Evolutionary conservation across 106 monocot genomes (phyloP).

Genomic region (Dendrobium huoshanense): DNA sequence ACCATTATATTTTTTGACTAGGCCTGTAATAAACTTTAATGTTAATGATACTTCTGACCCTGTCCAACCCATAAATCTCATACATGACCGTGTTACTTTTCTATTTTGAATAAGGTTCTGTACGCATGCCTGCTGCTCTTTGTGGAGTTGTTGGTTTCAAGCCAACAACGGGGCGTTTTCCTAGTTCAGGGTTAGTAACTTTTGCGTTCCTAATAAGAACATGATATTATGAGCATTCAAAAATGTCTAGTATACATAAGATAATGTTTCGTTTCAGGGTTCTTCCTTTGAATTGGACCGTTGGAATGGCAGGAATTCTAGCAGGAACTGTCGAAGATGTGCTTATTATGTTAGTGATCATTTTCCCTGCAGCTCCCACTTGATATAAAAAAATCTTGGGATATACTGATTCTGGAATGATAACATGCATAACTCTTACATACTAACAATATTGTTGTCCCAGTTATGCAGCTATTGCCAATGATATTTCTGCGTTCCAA

Average conservation of each 20-base stretch:
- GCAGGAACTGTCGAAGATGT: conserved; percentile 84
- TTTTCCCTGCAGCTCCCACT: background rate
- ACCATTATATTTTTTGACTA: background rate
- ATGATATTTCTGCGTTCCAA: conserved; percentile 17
- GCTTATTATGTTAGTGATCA: conserved; percentile 56
- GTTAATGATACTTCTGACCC: background rate
- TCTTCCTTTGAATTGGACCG: conserved; percentile 94
- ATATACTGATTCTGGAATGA: background rate
- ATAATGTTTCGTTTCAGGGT: conserved; percentile 37
- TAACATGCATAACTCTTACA: background rate
- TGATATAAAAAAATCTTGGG: background rate
- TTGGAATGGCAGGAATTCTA: conserved; percentile 79
- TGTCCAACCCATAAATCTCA: background rate
- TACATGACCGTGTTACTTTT: background rate
- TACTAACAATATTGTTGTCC: background rate
- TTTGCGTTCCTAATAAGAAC: background rate
- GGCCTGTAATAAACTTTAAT: background rate
- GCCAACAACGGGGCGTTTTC: conserved; percentile 67
- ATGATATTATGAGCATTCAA: background rate
- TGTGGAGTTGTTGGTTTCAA: conserved; percentile 94
- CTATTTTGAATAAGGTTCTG: conserved; percentile 52
- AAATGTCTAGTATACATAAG: background rate
- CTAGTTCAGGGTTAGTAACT: conserved; percentile 56
- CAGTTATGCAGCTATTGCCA: conserved; percentile 83
- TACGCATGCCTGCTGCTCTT: conserved; percentile 82